Conservation (phyloP, 768 basidiomycete genomes). For the Gautieria morchelliformis region DNA sequence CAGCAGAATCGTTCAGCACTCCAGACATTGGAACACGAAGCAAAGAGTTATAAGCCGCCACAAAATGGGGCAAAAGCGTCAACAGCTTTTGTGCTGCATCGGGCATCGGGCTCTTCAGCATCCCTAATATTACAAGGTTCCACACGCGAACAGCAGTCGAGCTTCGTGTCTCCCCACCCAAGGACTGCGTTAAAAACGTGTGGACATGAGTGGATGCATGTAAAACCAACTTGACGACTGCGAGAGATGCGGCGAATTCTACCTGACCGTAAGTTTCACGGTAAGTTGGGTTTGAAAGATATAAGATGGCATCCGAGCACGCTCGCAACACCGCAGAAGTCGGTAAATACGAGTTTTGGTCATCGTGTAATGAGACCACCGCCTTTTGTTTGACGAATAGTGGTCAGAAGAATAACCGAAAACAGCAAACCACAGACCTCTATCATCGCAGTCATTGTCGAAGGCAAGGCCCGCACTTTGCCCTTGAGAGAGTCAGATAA, state of each 20-base stretch:
- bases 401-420: background rate
- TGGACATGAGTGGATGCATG: slow-evolving; percentile 31
- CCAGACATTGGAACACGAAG: slow-evolving; percentile 33
- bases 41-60: slow-evolving; percentile 34
- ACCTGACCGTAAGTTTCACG: slow-evolving; percentile 35
- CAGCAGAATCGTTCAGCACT: slow-evolving; percentile 32
- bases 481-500: slow-evolving; percentile 42
- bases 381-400: background rate
- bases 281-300: slow-evolving; percentile 42
- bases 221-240: slow-evolving; percentile 44
- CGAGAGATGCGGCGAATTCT: slow-evolving; percentile 43
- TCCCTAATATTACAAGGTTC: slow-evolving; percentile 53
- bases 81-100: slow-evolving; percentile 35
- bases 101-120: slow-evolving; percentile 32
- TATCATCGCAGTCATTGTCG: slow-evolving; percentile 39
- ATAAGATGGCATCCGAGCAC: slow-evolving; percentile 42
- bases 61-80: slow-evolving; percentile 41
- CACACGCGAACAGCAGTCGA: slow-evolving; percentile 43
- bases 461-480: slow-evolving; percentile 39
- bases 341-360: slow-evolving; percentile 19
- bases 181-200: slow-evolving; percentile 29
- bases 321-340: slow-evolving; percentile 28
- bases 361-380: background rate
- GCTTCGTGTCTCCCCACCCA: slow-evolving; percentile 22
- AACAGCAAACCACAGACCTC: slow-evolving; percentile 33